phyloP scores from a whole-genome alignment of 495 filamentous ascomycete genomes.

The Bacidia rubella region DNA sequence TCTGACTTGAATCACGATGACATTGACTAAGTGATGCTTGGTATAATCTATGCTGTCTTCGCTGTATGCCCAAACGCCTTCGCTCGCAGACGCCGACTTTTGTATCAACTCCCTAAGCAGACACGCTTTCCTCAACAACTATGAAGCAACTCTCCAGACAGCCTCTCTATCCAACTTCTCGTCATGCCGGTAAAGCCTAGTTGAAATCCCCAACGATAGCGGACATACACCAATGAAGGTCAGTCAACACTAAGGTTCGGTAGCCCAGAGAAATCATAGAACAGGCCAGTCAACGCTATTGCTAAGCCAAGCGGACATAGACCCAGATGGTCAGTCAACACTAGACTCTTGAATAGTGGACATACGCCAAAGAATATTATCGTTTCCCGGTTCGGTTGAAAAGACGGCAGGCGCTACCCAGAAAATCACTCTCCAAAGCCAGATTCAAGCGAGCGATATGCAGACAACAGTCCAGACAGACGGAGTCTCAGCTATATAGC shows the following conservation, averaged over 20 bases:
- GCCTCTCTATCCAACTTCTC: no score
- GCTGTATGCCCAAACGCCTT: neutral
- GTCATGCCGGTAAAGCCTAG: no score
- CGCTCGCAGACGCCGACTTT: no score
- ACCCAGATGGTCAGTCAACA: slow-evolving; percentile 14
- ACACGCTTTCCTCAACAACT: no score
- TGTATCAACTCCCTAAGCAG: no score
- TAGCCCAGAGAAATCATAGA: neutral
- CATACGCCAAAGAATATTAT: slow-evolving; percentile 15
- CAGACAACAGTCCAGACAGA: neutral
- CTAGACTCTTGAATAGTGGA: slow-evolving; percentile 1
- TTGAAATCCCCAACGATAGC: no score
- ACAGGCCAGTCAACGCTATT: neutral
- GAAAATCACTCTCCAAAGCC: no score
- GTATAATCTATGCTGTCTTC: slow-evolving; percentile 1
- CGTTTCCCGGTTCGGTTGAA: no score
- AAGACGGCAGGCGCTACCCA: no score
- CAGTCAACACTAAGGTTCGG: slow-evolving; percentile 12
- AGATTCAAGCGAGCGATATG: no score
- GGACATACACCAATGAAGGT: slow-evolving; percentile 12
- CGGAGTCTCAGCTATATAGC: no score
- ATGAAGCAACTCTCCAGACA: no score
- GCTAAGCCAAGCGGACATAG: slow-evolving; percentile 6
- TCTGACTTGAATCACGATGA: neutral
- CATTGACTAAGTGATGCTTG: neutral